phyloP scores from a whole-genome alignment of 2,329 filamentous ascomycete species.

The Chrysoporthe cubensis region DNA sequence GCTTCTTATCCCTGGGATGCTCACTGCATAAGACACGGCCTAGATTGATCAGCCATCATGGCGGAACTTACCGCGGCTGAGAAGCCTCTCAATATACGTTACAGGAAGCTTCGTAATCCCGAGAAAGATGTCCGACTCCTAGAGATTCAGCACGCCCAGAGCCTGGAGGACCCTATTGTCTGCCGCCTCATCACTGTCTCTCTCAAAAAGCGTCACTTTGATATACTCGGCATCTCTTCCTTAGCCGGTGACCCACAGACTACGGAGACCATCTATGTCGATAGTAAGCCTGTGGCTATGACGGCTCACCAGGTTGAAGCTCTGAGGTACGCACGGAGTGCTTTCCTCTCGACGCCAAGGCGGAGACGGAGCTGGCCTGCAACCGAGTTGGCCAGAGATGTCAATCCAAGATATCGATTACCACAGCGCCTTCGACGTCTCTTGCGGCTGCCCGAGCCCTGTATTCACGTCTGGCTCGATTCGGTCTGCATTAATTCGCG shows the following conservation, averaged over 20 bases:
- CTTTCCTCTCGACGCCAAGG: conserved; percentile 36
- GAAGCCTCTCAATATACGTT: background rate
- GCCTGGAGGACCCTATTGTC: conserved; percentile 37
- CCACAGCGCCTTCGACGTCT: background rate
- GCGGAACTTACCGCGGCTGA: background rate
- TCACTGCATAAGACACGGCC: background rate
- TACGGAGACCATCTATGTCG: conserved; percentile 38
- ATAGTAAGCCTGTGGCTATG: conserved; percentile 35
- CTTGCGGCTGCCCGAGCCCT: conserved; percentile 10
- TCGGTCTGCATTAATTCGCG: conserved; percentile 19
- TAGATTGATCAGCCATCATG: background rate
- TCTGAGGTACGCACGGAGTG: conserved; percentile 39
- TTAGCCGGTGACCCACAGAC: conserved; percentile 36
- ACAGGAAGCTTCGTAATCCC: conserved; percentile 3
- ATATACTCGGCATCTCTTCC: conserved; percentile 39
- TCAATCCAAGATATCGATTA: background rate
- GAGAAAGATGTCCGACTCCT: conserved; percentile 35
- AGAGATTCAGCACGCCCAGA: conserved; percentile 38
- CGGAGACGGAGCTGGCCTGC: conserved; percentile 30
- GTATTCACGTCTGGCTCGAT: conserved; percentile 26
- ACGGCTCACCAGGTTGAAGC: conserved; percentile 38
- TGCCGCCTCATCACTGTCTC: conserved; percentile 40
- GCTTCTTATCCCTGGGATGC: background rate
- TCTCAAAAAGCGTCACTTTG: conserved; percentile 32
- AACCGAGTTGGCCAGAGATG: background rate